Evolutionary conservation across 208 protist species (phyloP).

Genomic region (Trypanosoma avium): DNA sequence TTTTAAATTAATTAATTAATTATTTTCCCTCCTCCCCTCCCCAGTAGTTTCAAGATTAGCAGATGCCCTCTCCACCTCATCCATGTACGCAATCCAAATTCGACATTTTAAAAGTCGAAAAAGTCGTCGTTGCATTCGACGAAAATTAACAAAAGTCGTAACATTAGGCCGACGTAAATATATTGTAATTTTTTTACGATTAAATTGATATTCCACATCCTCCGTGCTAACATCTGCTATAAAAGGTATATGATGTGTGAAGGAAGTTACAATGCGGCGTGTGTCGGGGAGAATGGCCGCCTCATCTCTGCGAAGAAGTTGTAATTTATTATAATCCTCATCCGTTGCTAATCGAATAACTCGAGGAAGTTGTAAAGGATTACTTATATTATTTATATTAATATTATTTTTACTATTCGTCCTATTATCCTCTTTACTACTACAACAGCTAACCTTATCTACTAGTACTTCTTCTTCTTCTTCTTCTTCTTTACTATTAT

Average conservation of each 20-base stretch:
- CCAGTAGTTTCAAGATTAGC: no score
- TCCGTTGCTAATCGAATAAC: slow-evolving; percentile 2
- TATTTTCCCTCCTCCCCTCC: no score
- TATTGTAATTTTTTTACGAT: slow-evolving; percentile 68
- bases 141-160: slow-evolving; percentile 65
- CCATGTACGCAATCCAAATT: slow-evolving; percentile 79
- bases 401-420: no score
- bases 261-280: slow-evolving; percentile 14
- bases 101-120: slow-evolving; percentile 64
- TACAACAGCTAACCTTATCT: no score
- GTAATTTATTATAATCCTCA: not conserved
- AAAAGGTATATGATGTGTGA: not conserved
- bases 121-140: slow-evolving; percentile 72
- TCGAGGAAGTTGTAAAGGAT: no score
- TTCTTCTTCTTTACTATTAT: no score
- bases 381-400: no score
- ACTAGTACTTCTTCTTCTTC: no score
- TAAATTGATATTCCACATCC: slow-evolving; percentile 64
- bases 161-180: slow-evolving; percentile 51
- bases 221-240: slow-evolving; percentile 22
- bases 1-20: no score
- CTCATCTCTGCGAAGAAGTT: not conserved
- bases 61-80: slow-evolving; percentile 46
- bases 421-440: no score
- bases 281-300: not conserved